Percentiles rank a stretch among this genome's conserved stretches.
These are phyloP conservation scores for Hypoxylon rickii DNA, from an alignment of 495 filamentous ascomycete species.

Conservation along the genomic window DNA sequence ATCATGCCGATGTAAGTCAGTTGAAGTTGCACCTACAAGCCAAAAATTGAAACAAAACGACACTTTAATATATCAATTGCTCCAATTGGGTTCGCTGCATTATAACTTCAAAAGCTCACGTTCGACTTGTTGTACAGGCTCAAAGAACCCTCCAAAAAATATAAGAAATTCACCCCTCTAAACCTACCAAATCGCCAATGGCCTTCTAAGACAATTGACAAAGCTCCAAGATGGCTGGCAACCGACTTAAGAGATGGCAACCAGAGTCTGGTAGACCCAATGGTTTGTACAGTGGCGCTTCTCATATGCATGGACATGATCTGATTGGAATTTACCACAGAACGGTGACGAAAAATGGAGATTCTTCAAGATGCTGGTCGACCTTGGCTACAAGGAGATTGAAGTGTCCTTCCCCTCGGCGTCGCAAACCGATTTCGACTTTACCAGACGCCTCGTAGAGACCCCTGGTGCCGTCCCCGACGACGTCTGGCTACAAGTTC, in stretches of 20 bases:
- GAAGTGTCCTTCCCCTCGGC: constrained; percentile 96
- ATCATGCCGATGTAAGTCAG: constrained; percentile 39
- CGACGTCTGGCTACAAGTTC: constrained; percentile 95
- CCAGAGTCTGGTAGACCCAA: constrained; percentile 85
- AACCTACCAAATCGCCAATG: constrained; percentile 88
- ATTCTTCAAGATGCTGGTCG: constrained; percentile 93
- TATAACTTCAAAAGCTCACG: no score
- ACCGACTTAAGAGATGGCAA: constrained; percentile 89
- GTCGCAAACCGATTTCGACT: constrained; percentile 93
- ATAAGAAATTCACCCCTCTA: constrained; percentile 74
- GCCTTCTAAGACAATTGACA: constrained; percentile 79
- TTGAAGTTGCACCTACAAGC: background rate
- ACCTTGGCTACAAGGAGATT: constrained; percentile 97
- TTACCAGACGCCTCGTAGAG: constrained; percentile 84
- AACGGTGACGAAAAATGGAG: constrained; percentile 91
- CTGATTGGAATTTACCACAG: constrained; percentile 49
- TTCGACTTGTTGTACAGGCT: no score
- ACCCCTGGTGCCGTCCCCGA: constrained; percentile 85
- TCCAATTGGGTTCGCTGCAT: no score
- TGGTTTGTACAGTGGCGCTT: constrained; percentile 59
- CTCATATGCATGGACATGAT: constrained; percentile 15
- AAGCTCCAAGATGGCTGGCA: constrained; percentile 82
- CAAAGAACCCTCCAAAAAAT: constrained; percentile 92
- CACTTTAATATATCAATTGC: no score
- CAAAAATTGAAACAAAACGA: background rate